Conservation (phyloP, 129 eudicot genomes). For the Solidago caesia region DNA sequence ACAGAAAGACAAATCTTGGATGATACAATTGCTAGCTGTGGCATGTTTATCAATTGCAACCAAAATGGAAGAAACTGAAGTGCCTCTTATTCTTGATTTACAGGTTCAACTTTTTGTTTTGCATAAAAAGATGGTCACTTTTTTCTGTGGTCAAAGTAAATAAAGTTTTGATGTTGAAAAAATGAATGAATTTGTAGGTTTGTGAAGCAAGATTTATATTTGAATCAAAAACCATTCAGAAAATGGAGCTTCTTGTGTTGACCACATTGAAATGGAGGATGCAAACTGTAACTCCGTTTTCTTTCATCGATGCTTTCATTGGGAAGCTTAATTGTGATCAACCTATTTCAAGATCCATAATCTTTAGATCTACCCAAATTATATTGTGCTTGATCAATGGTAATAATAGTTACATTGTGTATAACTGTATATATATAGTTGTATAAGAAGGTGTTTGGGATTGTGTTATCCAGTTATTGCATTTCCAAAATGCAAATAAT, state of each 20-base stretch:
- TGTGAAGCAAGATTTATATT: constrained; percentile 58
- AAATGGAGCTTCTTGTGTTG: constrained; percentile 82
- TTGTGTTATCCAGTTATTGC: too few species aligned
- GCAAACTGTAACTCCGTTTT: constrained; percentile 75
- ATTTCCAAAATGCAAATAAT: too few species aligned
- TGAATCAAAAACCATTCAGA: constrained; percentile 69
- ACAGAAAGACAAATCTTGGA: not conserved
- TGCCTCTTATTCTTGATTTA: constrained; percentile 59
- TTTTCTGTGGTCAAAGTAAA: constrained; percentile 7
- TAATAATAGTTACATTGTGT: constrained; percentile 21
- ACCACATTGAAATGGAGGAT: constrained; percentile 82
- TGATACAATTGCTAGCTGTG: constrained; percentile 1
- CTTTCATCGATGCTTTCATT: constrained; percentile 59
- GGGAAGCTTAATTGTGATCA: constrained; percentile 50
- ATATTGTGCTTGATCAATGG: constrained; percentile 57
- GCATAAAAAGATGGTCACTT: constrained; percentile 13
- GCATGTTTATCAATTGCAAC: not conserved
- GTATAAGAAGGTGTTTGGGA: too few species aligned
- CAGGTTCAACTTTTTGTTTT: constrained; percentile 39
- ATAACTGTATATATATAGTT: not conserved
- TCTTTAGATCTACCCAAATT: constrained; percentile 55
- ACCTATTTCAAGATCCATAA: constrained; percentile 35
- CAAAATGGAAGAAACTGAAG: constrained; percentile 47
- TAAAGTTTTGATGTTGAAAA: constrained; percentile 10
- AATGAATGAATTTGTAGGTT: constrained; percentile 37